These are phyloP conservation scores for Trypanosoma mega DNA, from an alignment of 208 protist genomes.

Conservation along the genomic window DNA sequence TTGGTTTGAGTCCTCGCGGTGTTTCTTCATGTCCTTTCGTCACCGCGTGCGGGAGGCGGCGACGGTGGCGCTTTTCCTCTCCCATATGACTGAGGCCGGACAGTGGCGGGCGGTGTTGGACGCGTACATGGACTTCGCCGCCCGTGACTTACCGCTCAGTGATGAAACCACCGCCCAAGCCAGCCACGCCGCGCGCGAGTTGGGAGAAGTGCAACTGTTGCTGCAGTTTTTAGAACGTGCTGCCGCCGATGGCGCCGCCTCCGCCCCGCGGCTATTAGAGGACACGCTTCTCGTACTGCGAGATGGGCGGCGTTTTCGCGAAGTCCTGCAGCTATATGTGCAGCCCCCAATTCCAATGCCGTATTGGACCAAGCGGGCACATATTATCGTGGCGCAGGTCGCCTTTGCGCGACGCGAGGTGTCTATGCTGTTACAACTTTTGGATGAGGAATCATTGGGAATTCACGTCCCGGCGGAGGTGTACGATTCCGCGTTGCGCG, in stretches of 20 bases:
- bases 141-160: conserved; percentile 13
- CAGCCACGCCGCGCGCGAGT: conserved; percentile 39
- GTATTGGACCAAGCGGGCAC: conserved; percentile 37
- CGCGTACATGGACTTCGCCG: conserved; percentile 25
- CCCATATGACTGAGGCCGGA: conserved; percentile 30
- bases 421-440: conserved; percentile 33
- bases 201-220: conserved; percentile 47
- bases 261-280: conserved; percentile 38
- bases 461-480: conserved; percentile 34
- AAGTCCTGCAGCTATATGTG: conserved; percentile 34
- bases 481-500: conserved; percentile 50
- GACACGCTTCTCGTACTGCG: conserved; percentile 52
- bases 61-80: conserved; percentile 50
- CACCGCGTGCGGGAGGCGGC: conserved; percentile 38
- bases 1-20: conserved; percentile 27
- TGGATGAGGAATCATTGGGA: conserved; percentile 15
- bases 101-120: conserved; percentile 15
- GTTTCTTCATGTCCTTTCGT: conserved; percentile 37
- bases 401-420: conserved; percentile 46
- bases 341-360: conserved; percentile 22
- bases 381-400: conserved; percentile 55
- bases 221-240: conserved; percentile 28
- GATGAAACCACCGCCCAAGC: conserved; percentile 18
- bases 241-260: not conserved
- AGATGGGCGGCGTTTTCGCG: conserved; percentile 39